Evolutionary conservation across 2,329 filamentous ascomycete genomes (phyloP).

Genomic region (Sordariomycetes sp.): DNA sequence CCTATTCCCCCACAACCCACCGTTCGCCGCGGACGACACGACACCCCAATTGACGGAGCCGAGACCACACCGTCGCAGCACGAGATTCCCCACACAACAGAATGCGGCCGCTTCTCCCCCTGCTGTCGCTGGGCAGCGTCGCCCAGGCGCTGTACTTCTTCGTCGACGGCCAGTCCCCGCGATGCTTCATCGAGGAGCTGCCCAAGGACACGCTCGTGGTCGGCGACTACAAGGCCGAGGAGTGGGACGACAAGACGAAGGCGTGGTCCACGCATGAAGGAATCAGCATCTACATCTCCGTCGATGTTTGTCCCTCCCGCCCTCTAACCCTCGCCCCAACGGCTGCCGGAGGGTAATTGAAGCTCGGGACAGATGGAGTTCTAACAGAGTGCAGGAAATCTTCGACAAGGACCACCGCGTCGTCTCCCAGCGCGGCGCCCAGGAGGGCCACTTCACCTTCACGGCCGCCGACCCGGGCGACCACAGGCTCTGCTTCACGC

Average conservation of each 20-base stretch:
- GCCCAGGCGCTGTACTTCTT: slow-evolving; percentile 90
- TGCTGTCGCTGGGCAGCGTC: slow-evolving; percentile 53
- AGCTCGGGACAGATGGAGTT: neutral
- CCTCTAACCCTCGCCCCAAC: neutral
- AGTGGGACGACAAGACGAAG: slow-evolving; percentile 62
- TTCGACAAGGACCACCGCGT: slow-evolving; percentile 98
- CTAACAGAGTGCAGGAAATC: slow-evolving; percentile 52
- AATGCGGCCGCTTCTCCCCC: slow-evolving; percentile 52
- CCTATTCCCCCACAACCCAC: neutral
- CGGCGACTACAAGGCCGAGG: slow-evolving; percentile 79
- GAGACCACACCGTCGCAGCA: neutral
- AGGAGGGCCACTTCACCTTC: slow-evolving; percentile 85
- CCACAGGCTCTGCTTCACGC: slow-evolving; percentile 90
- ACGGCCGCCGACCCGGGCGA: slow-evolving; percentile 88
- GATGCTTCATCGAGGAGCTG: slow-evolving; percentile 97
- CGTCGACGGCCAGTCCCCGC: slow-evolving; percentile 73
- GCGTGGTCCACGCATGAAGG: slow-evolving; percentile 63
- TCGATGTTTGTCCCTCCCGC: slow-evolving; percentile 50
- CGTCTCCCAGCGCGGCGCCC: slow-evolving; percentile 70
- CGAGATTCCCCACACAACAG: slow-evolving; percentile 8
- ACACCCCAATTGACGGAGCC: neutral
- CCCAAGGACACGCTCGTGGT: slow-evolving; percentile 96
- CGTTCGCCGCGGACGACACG: neutral
- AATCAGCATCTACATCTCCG: slow-evolving; percentile 78
- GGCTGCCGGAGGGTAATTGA: too few relatives aligned